Percentiles rank a stretch among this genome's conserved stretches.
Evolutionary conservation across 225 moss, liverwort and hornwort genomes (phyloP).

Genomic region (Pseudoscleropodium purum): DNA sequence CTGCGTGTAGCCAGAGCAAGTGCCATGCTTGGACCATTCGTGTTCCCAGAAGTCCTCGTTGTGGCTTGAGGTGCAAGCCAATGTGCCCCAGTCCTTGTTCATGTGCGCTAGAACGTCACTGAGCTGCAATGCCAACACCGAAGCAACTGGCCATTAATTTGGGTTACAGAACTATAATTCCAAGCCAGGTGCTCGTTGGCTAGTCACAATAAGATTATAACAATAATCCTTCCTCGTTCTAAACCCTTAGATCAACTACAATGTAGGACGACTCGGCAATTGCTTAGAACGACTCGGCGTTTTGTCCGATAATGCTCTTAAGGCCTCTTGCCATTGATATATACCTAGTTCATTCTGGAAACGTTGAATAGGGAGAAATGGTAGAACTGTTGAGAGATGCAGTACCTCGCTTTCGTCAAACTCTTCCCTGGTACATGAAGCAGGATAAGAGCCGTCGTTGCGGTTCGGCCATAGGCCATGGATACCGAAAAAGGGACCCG

Average conservation of each 20-base stretch:
- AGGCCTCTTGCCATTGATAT: too few relatives aligned
- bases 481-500: conserved; percentile 68
- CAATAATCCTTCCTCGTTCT: not conserved
- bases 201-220: not conserved
- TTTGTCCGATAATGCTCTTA: not conserved
- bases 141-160: not conserved
- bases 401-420: conserved; percentile 50
- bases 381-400: not conserved
- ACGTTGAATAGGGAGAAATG: not conserved
- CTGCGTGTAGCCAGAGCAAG: conserved; percentile 56
- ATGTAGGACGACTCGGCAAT: not conserved
- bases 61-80: conserved; percentile 57
- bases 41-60: conserved; percentile 71
- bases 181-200: not conserved
- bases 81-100: conserved; percentile 58
- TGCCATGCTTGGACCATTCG: conserved; percentile 94
- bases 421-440: conserved; percentile 28
- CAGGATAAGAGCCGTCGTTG: conserved; percentile 66
- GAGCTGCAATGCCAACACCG: conserved; percentile 33
- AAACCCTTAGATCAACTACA: not conserved
- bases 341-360: not conserved
- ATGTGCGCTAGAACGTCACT: conserved; percentile 35
- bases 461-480: conserved; percentile 93
- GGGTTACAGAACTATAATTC: not conserved
- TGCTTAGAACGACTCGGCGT: not conserved